Conservation (phyloP, 495 filamentous ascomycete species). For the Clohesyomyces aquaticus region DNA sequence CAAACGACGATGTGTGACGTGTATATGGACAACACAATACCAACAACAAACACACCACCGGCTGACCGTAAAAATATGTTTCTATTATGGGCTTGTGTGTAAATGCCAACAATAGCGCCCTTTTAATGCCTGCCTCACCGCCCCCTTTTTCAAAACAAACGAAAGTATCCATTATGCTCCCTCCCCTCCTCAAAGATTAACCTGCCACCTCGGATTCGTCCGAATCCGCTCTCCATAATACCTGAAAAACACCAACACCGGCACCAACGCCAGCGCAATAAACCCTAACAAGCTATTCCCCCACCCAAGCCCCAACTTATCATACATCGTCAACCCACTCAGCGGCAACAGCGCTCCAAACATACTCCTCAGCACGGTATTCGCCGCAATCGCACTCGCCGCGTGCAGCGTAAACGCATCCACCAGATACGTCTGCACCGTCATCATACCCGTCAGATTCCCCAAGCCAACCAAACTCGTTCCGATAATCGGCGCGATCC, state of each 20-base stretch:
- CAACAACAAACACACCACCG: too few relatives aligned
- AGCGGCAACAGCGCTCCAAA: slow-evolving; percentile 48
- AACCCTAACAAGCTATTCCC: slow-evolving; percentile 48
- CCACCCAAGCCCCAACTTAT: slow-evolving; percentile 47
- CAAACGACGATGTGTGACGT: too few relatives aligned
- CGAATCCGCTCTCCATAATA: slow-evolving; percentile 47
- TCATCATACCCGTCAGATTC: slow-evolving; percentile 46
- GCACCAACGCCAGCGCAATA: slow-evolving; percentile 42
- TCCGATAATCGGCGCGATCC: slow-evolving; percentile 48
- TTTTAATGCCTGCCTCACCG: too few relatives aligned
- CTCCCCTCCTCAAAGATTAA: slow-evolving; percentile 31
- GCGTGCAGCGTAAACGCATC: slow-evolving; percentile 47
- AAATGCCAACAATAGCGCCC: too few relatives aligned
- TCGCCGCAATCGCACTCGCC: slow-evolving; percentile 47
- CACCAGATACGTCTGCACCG: slow-evolving; percentile 48
- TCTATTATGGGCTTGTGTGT: too few relatives aligned
- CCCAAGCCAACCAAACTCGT: slow-evolving; percentile 46
- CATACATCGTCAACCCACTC: slow-evolving; percentile 45
- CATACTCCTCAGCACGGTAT: slow-evolving; percentile 44
- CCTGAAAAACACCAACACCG: slow-evolving; percentile 44
- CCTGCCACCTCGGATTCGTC: slow-evolving; percentile 46
- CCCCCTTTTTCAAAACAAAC: neutral
- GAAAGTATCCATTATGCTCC: neutral
- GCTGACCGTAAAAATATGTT: too few relatives aligned
- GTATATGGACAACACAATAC: too few relatives aligned